These are phyloP conservation scores for Fragaria vesca DNA, from an alignment of 306 rosid genomes.

Conservation along the genomic window DNA sequence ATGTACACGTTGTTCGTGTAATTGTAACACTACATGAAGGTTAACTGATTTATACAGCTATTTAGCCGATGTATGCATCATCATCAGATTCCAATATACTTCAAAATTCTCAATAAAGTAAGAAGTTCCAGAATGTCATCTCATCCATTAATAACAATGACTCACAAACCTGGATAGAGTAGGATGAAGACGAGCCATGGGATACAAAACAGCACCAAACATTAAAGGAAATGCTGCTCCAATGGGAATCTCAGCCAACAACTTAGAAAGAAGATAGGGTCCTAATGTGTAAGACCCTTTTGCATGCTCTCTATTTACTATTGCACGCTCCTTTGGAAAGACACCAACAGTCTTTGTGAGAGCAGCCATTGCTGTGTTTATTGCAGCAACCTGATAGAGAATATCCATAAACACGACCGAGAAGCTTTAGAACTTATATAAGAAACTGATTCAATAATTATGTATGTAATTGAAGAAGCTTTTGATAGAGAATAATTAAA, in stretches of 20 bases:
- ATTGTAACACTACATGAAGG: background rate
- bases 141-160: background rate
- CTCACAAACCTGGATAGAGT: constrained; percentile 55
- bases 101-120: background rate
- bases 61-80: background rate
- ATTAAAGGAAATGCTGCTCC: constrained; percentile 91
- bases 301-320: constrained; percentile 87
- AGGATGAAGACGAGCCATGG: constrained; percentile 98
- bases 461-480: no score
- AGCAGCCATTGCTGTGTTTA: constrained; percentile 98
- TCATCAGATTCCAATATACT: background rate
- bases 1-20: background rate
- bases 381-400: constrained; percentile 80
- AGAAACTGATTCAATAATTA: constrained; percentile 12
- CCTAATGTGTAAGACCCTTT: constrained; percentile 86
- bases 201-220: constrained; percentile 86
- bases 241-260: constrained; percentile 91
- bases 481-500: no score
- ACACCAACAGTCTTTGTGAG: constrained; percentile 88
- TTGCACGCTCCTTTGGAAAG: constrained; percentile 85
- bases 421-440: constrained; percentile 23
- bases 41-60: background rate
- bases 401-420: constrained; percentile 24
- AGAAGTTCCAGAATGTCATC: constrained; percentile 16
- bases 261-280: constrained; percentile 86